Percentiles rank a stretch among this genome's conserved stretches.
These are phyloP conservation scores for Amesomyces nigricolor DNA, from an alignment of 2,329 filamentous ascomycete genomes.

Conservation along the genomic window DNA sequence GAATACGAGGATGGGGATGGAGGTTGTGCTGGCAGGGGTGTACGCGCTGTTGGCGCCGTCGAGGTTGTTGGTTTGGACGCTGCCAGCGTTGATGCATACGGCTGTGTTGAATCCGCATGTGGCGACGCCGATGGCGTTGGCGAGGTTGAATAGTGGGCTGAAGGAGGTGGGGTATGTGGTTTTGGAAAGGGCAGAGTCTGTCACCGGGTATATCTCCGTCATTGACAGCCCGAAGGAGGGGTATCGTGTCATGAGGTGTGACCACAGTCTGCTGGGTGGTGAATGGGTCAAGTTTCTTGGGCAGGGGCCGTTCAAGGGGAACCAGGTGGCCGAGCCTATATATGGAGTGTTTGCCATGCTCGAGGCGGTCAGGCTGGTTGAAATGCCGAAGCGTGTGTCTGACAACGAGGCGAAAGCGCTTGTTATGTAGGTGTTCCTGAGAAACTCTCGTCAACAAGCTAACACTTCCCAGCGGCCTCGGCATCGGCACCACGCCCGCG, in stretches of 20 bases:
- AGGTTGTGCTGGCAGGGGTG: conserved; percentile 58
- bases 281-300: conserved; percentile 63
- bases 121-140: conserved; percentile 53
- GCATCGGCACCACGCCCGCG: conserved; percentile 85
- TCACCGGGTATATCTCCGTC: conserved; percentile 90
- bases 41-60: conserved; percentile 66
- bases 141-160: conserved; percentile 61
- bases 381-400: conserved; percentile 47
- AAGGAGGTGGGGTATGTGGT: conserved; percentile 63
- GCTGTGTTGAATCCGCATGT: conserved; percentile 69
- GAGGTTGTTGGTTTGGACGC: conserved; percentile 56
- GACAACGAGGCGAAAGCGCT: conserved; percentile 72
- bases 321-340: conserved; percentile 70
- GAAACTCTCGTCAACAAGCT: conserved; percentile 9
- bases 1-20: conserved; percentile 66
- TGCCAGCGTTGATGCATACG: conserved; percentile 70
- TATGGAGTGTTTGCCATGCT: conserved; percentile 96
- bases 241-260: conserved; percentile 82
- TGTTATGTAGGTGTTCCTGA: conserved; percentile 61
- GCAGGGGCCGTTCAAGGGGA: conserved; percentile 49
- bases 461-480: conserved; percentile 60
- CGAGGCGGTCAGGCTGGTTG: conserved; percentile 79
- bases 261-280: conserved; percentile 89
- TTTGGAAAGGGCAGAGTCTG: conserved; percentile 75
- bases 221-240: conserved; percentile 65